Evolutionary conservation across 2,329 filamentous ascomycete species (phyloP).

Genomic region (Cladosporium cucumerinum): DNA sequence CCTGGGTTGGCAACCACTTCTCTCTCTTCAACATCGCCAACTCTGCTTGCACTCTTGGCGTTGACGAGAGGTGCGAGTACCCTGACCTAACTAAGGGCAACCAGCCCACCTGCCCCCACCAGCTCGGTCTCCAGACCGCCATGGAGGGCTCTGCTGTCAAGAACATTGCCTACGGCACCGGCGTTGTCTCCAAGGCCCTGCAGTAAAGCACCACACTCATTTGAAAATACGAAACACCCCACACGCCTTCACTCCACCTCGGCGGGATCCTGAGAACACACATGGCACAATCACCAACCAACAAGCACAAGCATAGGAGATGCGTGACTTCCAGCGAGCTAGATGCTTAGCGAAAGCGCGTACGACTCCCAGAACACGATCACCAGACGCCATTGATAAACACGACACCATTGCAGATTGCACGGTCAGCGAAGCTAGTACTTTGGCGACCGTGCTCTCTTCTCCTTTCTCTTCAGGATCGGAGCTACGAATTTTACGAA

Average conservation of each 20-base stretch:
- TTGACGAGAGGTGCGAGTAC: slow-evolving; percentile 30
- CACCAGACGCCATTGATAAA: slow-evolving; percentile 12
- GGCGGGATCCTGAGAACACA: slow-evolving; percentile 14
- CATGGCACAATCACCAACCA: slow-evolving; percentile 3
- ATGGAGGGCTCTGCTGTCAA: slow-evolving; percentile 22
- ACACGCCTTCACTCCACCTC: slow-evolving; percentile 11
- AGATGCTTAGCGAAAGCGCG: slow-evolving; percentile 11
- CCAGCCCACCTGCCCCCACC: slow-evolving; percentile 28
- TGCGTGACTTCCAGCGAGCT: slow-evolving; percentile 9
- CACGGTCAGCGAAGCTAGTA: slow-evolving; percentile 8
- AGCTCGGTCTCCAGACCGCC: slow-evolving; percentile 26
- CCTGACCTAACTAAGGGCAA: slow-evolving; percentile 29
- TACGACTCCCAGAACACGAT: neutral
- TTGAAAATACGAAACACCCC: neutral
- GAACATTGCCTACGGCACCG: slow-evolving; percentile 31
- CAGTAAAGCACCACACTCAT: slow-evolving; percentile 16
- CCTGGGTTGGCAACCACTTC: slow-evolving; percentile 54
- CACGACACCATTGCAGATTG: slow-evolving; percentile 1
- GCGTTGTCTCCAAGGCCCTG: slow-evolving; percentile 18
- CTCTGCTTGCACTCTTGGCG: slow-evolving; percentile 34
- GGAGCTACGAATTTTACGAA: slow-evolving; percentile 13
- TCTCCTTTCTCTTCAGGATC: neutral
- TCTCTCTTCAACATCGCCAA: slow-evolving; percentile 50
- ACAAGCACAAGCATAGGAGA: slow-evolving; percentile 2
- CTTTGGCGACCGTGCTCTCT: slow-evolving; percentile 4